These are phyloP conservation scores for Brasilioporus rufonigricans DNA, from an alignment of 768 basidiomycete genomes.

Conservation along the genomic window DNA sequence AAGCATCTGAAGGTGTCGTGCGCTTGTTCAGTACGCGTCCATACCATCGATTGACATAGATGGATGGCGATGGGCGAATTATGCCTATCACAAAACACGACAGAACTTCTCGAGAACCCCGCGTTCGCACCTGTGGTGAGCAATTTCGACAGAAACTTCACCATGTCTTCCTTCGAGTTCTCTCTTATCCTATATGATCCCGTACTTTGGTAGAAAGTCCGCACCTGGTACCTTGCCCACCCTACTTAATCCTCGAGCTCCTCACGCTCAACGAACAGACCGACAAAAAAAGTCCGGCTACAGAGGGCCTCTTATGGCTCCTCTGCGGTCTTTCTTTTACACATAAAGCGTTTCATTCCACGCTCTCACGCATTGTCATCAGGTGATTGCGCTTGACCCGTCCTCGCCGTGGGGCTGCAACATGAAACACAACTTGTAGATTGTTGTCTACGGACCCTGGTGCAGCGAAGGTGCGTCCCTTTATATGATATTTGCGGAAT, in stretches of 20 bases:
- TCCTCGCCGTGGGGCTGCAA: too few relatives aligned
- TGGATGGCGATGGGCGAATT: not conserved
- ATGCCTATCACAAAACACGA: not conserved
- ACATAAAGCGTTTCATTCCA: constrained; percentile 74
- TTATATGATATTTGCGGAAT: not conserved
- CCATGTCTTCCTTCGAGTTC: constrained; percentile 30
- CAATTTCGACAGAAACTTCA: constrained; percentile 91
- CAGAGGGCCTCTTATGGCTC: constrained; percentile 93
- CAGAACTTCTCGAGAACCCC: constrained; percentile 27
- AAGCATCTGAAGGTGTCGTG: constrained; percentile 85
- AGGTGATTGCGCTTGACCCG: too few relatives aligned
- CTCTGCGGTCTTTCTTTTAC: constrained; percentile 91
- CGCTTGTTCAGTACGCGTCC: constrained; percentile 76
- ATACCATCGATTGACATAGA: not conserved
- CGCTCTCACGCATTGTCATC: too few relatives aligned
- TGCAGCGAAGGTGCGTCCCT: constrained; percentile 75
- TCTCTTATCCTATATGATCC: not conserved
- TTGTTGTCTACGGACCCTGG: constrained; percentile 91
- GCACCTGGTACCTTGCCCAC: constrained; percentile 67
- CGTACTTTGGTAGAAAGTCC: constrained; percentile 78
- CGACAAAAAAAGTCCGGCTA: constrained; percentile 86
- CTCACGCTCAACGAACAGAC: constrained; percentile 81
- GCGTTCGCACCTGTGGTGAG: constrained; percentile 82
- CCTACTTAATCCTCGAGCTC: constrained; percentile 73
- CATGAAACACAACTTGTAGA: too few relatives aligned